phyloP scores from a whole-genome alignment of 2,329 filamentous ascomycete genomes.

The Fragosphaeria purpurea region DNA sequence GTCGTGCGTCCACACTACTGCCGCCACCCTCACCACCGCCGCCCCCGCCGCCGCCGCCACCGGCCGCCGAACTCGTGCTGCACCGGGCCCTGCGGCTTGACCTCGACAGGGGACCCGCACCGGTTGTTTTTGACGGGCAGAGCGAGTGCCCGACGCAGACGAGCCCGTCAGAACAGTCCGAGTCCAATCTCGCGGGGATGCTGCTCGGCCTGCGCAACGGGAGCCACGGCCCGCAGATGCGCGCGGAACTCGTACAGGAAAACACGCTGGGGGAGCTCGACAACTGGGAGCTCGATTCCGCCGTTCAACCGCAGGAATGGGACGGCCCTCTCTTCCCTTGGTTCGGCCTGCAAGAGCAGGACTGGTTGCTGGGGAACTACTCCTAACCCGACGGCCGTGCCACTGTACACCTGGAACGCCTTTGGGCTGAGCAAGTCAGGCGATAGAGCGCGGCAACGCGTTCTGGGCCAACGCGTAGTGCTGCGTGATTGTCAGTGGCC shows the following conservation, averaged over 20 bases:
- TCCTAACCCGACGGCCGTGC: too few species aligned
- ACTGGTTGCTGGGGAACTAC: background rate
- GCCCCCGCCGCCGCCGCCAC: too few species aligned
- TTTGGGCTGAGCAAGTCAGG: too few species aligned
- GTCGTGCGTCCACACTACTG: too few species aligned
- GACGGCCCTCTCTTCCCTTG: slow-evolving; percentile 9
- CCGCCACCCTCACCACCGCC: too few species aligned
- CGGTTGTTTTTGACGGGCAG: background rate
- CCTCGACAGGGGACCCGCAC: too few species aligned
- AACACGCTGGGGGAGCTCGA: background rate
- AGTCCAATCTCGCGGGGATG: background rate
- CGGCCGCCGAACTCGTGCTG: too few species aligned
- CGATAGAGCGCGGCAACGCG: too few species aligned
- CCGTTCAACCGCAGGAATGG: background rate
- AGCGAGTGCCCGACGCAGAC: background rate
- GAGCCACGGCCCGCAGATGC: background rate
- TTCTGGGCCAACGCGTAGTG: too few species aligned
- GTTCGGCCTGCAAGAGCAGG: slow-evolving; percentile 6
- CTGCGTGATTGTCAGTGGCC: too few species aligned
- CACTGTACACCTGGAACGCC: too few species aligned
- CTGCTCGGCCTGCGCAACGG: background rate
- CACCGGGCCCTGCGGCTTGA: too few species aligned
- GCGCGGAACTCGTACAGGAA: background rate
- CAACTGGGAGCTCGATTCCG: background rate
- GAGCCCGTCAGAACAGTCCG: background rate